Percentiles rank a stretch among this genome's conserved stretches.
phyloP scores from a whole-genome alignment of 2,329 filamentous ascomycete species.

The Orbilia oligospora region DNA sequence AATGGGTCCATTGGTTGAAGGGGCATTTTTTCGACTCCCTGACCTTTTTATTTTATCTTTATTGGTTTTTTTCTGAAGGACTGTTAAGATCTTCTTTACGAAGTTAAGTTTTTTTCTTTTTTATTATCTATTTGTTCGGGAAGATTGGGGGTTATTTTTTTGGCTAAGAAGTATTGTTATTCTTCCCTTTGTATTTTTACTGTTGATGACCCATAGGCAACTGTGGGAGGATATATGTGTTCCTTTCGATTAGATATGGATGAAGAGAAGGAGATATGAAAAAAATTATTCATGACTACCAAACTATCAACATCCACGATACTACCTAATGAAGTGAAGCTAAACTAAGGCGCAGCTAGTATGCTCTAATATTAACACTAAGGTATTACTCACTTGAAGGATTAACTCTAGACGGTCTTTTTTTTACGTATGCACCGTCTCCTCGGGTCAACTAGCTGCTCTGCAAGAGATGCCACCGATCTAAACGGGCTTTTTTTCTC shows the following conservation, averaged over 20 bases:
- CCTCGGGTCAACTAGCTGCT: neutral
- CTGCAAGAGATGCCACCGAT: neutral
- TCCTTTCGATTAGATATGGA: neutral
- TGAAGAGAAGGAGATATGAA: neutral
- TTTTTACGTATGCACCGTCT: neutral
- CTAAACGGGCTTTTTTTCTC: neutral
- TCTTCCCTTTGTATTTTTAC: slow-evolving; percentile 10
- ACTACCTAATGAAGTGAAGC: no score
- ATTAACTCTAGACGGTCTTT: no score
- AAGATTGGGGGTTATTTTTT: neutral
- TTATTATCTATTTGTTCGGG: no score
- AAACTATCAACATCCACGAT: neutral
- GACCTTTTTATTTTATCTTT: neutral
- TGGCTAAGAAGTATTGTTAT: neutral
- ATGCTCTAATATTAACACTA: neutral
- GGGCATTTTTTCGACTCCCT: neutral
- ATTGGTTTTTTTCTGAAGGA: neutral
- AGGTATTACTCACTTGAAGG: neutral
- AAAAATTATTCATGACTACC: neutral
- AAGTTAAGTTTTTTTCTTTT: neutral
- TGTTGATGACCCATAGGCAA: neutral
- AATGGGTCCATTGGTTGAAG: slow-evolving; percentile 24
- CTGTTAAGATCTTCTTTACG: neutral
- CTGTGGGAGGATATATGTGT: neutral
- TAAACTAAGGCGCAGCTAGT: no score